Evolutionary conservation across 768 basidiomycete genomes (phyloP).

Genomic region (Russula sp.): DNA sequence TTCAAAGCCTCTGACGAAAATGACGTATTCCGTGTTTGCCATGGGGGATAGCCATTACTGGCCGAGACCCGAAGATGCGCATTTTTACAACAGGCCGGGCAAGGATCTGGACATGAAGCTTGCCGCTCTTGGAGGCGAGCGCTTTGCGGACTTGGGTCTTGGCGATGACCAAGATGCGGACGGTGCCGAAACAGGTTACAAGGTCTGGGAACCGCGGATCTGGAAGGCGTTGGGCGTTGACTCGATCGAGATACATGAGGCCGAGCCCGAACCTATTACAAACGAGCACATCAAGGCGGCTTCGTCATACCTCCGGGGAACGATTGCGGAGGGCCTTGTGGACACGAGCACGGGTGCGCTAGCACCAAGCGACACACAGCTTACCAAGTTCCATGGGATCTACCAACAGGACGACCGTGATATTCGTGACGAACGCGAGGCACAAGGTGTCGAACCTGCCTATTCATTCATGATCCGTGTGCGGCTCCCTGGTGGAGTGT

Average conservation of each 20-base stretch:
- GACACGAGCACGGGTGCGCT: slow-evolving; percentile 89
- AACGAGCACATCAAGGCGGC: slow-evolving; percentile 99
- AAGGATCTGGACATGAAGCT: slow-evolving; percentile 86
- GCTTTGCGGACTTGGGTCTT: slow-evolving; percentile 72
- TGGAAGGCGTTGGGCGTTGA: slow-evolving; percentile 97
- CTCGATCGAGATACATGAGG: slow-evolving; percentile 79
- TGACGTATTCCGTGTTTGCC: slow-evolving; percentile 82
- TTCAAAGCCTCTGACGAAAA: slow-evolving; percentile 56
- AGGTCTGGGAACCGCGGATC: slow-evolving; percentile 85
- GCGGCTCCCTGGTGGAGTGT: slow-evolving; percentile 94
- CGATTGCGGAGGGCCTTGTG: slow-evolving; percentile 86
- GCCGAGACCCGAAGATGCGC: slow-evolving; percentile 95
- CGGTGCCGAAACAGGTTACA: slow-evolving; percentile 94
- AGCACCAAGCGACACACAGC: slow-evolving; percentile 83
- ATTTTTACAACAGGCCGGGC: slow-evolving; percentile 95
- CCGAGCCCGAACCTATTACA: slow-evolving; percentile 94
- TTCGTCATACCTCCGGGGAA: slow-evolving; percentile 88
- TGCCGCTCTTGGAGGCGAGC: slow-evolving; percentile 73
- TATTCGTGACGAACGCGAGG: slow-evolving; percentile 93
- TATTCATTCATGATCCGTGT: slow-evolving; percentile 99
- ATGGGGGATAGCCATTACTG: slow-evolving; percentile 99
- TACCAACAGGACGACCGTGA: slow-evolving; percentile 98
- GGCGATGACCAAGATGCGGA: slow-evolving; percentile 98
- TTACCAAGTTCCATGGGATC: slow-evolving; percentile 97
- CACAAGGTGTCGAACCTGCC: slow-evolving; percentile 90